A percentile compares a stretch with the other conserved stretches of the same genome.
Conservation (phyloP, 306 rosid genomes). For the Boehmeria nivea region DNA sequence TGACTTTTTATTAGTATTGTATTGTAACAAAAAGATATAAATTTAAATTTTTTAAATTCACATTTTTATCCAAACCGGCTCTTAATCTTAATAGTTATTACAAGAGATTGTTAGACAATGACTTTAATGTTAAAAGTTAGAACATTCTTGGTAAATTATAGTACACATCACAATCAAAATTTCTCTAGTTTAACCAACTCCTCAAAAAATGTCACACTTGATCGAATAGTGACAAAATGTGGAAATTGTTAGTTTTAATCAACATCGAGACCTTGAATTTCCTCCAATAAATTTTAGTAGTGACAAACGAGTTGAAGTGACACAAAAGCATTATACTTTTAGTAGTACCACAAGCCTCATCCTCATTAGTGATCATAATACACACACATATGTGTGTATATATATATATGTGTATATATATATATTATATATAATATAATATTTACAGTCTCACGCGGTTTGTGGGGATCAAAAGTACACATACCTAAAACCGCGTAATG, state of each 20-base stretch:
- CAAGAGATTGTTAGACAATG: no score
- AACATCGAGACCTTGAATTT: background rate
- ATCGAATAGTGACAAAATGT: background rate
- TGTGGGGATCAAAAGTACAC: constrained; percentile 43
- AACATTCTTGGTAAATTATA: no score
- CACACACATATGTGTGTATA: background rate
- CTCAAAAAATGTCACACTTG: background rate
- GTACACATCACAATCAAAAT: no score
- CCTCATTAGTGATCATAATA: background rate
- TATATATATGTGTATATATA: background rate
- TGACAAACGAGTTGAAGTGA: background rate
- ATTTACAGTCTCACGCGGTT: constrained; percentile 49
- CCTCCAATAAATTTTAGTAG: background rate
- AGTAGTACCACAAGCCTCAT: background rate
- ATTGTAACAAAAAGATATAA: no score
- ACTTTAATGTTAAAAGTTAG: no score
- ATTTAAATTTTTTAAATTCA: no score
- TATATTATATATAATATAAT: background rate
- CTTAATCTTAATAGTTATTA: no score
- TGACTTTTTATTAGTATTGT: no score
- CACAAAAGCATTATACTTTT: background rate
- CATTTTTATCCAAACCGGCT: no score
- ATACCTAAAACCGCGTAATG: constrained; percentile 38
- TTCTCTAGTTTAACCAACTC: no score
- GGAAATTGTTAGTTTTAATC: background rate